These are phyloP conservation scores for Neurospora tetraspora DNA, from an alignment of 495 filamentous ascomycete species.

Conservation along the genomic window DNA sequence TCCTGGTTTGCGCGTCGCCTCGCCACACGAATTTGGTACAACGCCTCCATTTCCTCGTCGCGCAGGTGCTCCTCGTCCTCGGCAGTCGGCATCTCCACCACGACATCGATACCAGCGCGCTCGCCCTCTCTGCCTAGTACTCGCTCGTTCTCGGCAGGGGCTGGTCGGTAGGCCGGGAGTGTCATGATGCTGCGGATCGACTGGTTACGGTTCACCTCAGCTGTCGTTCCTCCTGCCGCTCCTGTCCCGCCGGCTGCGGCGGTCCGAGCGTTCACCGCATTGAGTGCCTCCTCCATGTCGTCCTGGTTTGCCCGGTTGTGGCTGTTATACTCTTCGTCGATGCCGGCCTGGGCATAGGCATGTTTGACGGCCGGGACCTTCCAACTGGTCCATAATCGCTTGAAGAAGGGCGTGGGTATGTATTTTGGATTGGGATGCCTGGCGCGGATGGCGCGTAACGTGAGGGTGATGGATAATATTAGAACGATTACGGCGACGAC, in stretches of 20 bases:
- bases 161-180: constrained; percentile 63
- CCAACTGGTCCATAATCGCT: constrained; percentile 53
- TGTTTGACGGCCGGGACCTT: constrained; percentile 17
- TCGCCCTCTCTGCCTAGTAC: constrained; percentile 90
- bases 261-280: constrained; percentile 1
- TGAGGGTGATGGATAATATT: constrained; percentile 8
- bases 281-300: constrained; percentile 8
- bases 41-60: constrained; percentile 85
- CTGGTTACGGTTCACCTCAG: constrained; percentile 68
- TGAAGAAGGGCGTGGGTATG: constrained; percentile 47
- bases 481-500: constrained; percentile 13
- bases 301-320: constrained; percentile 16
- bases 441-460: constrained; percentile 10
- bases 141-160: constrained; percentile 64
- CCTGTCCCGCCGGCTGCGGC: constrained; percentile 3
- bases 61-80: constrained; percentile 64
- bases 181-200: constrained; percentile 89
- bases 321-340: constrained; percentile 16
- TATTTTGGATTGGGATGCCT: constrained; percentile 42
- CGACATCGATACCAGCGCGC: constrained; percentile 80
- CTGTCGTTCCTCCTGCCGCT: constrained; percentile 10
- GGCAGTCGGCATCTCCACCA: constrained; percentile 56
- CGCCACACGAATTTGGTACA: constrained; percentile 81
- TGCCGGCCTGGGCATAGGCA: constrained; percentile 13
- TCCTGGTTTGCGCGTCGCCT: constrained; percentile 67